Base-by-base conservation (phyloP, 2,329 filamentous ascomycete genomes). In the Arthrocladium fulminans region DNA sequence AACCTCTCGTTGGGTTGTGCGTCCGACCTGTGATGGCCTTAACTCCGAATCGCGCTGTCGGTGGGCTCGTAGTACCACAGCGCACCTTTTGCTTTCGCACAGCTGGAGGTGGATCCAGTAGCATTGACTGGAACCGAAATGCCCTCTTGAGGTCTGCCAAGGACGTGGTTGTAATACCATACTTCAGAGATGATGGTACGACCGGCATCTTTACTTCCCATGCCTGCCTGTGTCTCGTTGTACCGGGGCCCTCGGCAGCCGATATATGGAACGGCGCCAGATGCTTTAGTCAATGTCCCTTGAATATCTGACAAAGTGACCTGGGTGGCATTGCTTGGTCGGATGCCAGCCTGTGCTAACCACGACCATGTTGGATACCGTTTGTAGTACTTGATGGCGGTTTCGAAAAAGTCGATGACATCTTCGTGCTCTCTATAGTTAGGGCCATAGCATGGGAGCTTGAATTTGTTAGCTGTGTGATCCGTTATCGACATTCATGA, bases 161-260 rank as follows among this genome's bases (percentile, higher is more conserved):
- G 39, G 20, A 51, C 45, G 77, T 83, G 74, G 61, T 76, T 72
- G 58, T 82, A 83, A 59, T 84, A 84, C 79, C 80, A 84, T 10
- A 81, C 70, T 69, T 85, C 81, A 50, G 62, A 73, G 41, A 84
- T 55, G 25, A 73, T 68, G 1, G 79, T 83, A 53, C 66, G 66
- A 1, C 81, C 80, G 48, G 67, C 73, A 57, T 84, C 80, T 2
- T 59, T 57, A 2, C 71, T 73, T 17, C 74, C 73, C 51, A 64
- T 69, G 1, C 81, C 80, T 6, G 73, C 76, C 17, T 61, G 70
- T 12, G 80, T 84, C 54, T 73, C 67, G 60, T 83, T 84, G 63
- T 73, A 84, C 19, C 69, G 61, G 7, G 78, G 75, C 0, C 80
- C 81, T 0, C 69, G 67, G 67, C 80, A 84, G 3, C 79, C 80